Evolutionary conservation across 371 early-diverging fungal genomes (phyloP).

Genomic region (Blastocladiella emersonii): DNA sequence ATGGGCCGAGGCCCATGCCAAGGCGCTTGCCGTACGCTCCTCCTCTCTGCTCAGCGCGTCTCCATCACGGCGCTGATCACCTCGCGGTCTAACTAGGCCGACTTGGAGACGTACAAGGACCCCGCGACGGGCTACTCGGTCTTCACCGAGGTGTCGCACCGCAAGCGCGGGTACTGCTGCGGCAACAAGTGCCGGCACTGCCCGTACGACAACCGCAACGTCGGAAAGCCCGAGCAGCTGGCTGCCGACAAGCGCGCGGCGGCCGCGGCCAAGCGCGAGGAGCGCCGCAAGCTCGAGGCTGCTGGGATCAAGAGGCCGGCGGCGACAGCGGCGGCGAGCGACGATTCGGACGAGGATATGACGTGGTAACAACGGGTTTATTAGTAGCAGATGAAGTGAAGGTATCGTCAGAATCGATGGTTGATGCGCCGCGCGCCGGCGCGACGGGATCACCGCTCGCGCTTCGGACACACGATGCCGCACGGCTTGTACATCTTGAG

Average conservation of each 20-base stretch:
- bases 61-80: no score
- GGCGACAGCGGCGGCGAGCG: no score
- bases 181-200: slow-evolving; percentile 38
- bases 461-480: slow-evolving; percentile 34
- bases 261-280: background rate
- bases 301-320: no score
- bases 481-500: slow-evolving; percentile 38
- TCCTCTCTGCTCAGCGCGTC: no score
- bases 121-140: slow-evolving; percentile 40
- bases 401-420: no score
- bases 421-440: no score
- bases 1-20: no score
- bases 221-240: slow-evolving; percentile 22
- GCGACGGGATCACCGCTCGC: slow-evolving; percentile 2
- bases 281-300: no score
- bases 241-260: background rate
- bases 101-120: slow-evolving; percentile 24
- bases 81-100: background rate
- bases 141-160: slow-evolving; percentile 33
- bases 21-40: no score
- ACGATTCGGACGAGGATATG: no score
- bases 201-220: slow-evolving; percentile 30
- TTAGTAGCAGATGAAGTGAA: no score
- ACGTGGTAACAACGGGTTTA: no score
- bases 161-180: slow-evolving; percentile 35